phyloP scores from a whole-genome alignment of 805 yeast species.

The Yarrowia keelungensis region DNA sequence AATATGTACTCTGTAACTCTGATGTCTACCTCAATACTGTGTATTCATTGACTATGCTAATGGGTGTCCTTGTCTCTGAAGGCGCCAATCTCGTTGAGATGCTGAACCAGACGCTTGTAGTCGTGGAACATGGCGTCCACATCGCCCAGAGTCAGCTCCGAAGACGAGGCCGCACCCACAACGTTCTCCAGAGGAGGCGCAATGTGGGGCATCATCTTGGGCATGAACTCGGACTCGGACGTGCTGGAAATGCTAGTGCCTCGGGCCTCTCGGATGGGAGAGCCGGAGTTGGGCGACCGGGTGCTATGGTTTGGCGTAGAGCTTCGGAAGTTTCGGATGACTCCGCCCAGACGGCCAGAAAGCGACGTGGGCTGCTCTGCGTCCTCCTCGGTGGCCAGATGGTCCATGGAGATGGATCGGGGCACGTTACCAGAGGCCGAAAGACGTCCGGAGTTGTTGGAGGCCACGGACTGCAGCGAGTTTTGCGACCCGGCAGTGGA shows the following conservation, averaged over 20 bases:
- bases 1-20: neutral
- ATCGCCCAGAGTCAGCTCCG: slow-evolving; percentile 49
- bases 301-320: slow-evolving; percentile 22
- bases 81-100: slow-evolving; percentile 45
- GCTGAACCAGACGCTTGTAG: slow-evolving; percentile 50
- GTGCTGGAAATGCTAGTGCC: slow-evolving; percentile 36
- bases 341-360: slow-evolving; percentile 28
- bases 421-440: slow-evolving; percentile 25
- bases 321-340: slow-evolving; percentile 36
- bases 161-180: slow-evolving; percentile 45
- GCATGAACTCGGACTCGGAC: slow-evolving; percentile 27
- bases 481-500: slow-evolving; percentile 23
- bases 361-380: slow-evolving; percentile 12
- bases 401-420: slow-evolving; percentile 38
- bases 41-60: slow-evolving; percentile 13
- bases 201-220: slow-evolving; percentile 37
- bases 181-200: slow-evolving; percentile 44
- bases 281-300: slow-evolving; percentile 29
- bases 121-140: slow-evolving; percentile 50
- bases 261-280: slow-evolving; percentile 29
- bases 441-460: slow-evolving; percentile 9
- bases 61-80: slow-evolving; percentile 40
- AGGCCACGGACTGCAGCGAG: slow-evolving; percentile 12
- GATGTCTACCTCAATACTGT: neutral
- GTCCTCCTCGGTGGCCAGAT: slow-evolving; percentile 18